Conservation (phyloP, 2,329 filamentous ascomycete species). For the Stemphylium beticola region DNA sequence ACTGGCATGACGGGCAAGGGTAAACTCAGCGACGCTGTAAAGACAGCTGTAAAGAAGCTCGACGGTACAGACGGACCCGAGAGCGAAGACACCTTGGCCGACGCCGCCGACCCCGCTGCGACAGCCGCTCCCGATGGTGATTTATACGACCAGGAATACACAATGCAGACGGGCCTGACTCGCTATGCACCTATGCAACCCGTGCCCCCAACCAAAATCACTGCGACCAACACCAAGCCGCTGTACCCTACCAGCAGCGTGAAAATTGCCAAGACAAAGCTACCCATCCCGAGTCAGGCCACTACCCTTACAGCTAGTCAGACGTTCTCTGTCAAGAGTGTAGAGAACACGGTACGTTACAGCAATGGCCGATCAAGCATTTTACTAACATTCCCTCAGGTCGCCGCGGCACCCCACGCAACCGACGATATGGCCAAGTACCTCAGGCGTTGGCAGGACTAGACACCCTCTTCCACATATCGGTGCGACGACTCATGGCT, state of each 20-base stretch:
- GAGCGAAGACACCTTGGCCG: slow-evolving; percentile 28
- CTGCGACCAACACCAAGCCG: slow-evolving; percentile 57
- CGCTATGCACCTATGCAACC: slow-evolving; percentile 68
- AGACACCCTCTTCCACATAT: slow-evolving; percentile 11
- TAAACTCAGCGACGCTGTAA: slow-evolving; percentile 56
- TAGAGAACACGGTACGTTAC: slow-evolving; percentile 64
- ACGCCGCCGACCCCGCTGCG: slow-evolving; percentile 32
- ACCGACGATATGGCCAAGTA: slow-evolving; percentile 63
- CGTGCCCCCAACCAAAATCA: slow-evolving; percentile 65
- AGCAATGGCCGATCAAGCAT: background rate
- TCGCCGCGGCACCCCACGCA: slow-evolving; percentile 59
- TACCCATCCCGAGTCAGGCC: slow-evolving; percentile 53
- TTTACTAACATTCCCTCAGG: slow-evolving; percentile 50
- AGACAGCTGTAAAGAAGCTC: slow-evolving; percentile 45
- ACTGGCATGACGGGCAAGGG: slow-evolving; percentile 70
- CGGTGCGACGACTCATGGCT: background rate
- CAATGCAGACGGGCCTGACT: slow-evolving; percentile 62
- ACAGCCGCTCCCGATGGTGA: slow-evolving; percentile 20
- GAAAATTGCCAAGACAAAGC: slow-evolving; percentile 57
- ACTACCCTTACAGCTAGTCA: slow-evolving; percentile 60
- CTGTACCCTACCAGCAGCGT: slow-evolving; percentile 63
- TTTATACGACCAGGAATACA: slow-evolving; percentile 57
- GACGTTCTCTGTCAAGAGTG: slow-evolving; percentile 59
- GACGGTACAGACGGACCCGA: slow-evolving; percentile 38
- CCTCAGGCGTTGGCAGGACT: slow-evolving; percentile 66